phyloP scores from a whole-genome alignment of 345 rosid species.

The Lepidium aucheri region DNA sequence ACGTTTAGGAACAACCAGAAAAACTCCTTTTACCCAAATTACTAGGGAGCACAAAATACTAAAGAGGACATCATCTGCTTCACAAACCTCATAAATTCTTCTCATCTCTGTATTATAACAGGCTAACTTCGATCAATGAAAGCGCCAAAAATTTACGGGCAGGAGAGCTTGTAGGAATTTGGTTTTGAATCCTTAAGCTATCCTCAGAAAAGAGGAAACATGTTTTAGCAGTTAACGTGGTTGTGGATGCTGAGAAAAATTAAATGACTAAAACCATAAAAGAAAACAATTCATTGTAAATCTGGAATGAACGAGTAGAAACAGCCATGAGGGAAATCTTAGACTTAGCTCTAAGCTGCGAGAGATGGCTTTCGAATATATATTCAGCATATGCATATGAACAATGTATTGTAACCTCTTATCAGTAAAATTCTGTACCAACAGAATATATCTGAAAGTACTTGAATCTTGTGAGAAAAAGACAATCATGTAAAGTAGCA shows the following conservation, averaged over 20 bases:
- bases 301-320: background rate
- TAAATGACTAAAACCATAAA: background rate
- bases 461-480: background rate
- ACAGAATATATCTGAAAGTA: background rate
- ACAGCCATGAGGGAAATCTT: too few relatives aligned
- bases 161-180: constrained; percentile 59
- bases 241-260: background rate
- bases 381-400: background rate
- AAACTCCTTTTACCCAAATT: background rate
- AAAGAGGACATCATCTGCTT: background rate
- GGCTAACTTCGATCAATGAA: constrained; percentile 56
- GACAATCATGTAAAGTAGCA: background rate
- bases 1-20: background rate
- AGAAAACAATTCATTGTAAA: background rate
- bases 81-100: constrained; percentile 68
- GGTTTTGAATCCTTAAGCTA: constrained; percentile 81
- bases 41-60: background rate
- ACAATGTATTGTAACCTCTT: background rate
- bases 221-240: background rate
- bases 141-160: constrained; percentile 59
- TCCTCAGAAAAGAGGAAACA: constrained; percentile 5
- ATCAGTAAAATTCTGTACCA: background rate
- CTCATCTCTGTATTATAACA: constrained; percentile 54
- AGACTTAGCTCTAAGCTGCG: too few relatives aligned
- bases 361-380: background rate